Percentiles rank a stretch among this genome's conserved stretches.
phyloP scores from a whole-genome alignment of 495 filamentous ascomycete genomes.

The Penicillium manginii region DNA sequence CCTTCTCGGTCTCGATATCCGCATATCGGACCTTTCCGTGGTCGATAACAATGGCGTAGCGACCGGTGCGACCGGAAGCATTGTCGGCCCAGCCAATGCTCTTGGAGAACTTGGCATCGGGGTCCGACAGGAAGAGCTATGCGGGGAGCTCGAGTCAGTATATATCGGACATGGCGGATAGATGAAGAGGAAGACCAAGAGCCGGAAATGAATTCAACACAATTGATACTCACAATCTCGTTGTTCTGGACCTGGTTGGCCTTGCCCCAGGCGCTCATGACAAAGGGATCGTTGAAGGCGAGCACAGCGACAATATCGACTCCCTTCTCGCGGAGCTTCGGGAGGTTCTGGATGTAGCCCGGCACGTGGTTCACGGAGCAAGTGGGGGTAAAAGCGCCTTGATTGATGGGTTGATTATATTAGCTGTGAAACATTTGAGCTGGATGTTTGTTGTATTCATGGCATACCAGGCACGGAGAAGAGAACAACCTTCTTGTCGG shows the following conservation, averaged over 20 bases:
- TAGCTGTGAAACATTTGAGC: neutral
- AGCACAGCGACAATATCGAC: slow-evolving; percentile 83
- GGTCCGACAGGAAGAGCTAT: slow-evolving; percentile 83
- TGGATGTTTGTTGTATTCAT: too few relatives aligned
- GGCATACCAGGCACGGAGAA: slow-evolving; percentile 77
- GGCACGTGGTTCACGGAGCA: slow-evolving; percentile 86
- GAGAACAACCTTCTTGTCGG: slow-evolving; percentile 85
- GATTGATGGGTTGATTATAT: neutral
- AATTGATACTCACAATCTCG: slow-evolving; percentile 62
- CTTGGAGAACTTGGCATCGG: slow-evolving; percentile 73
- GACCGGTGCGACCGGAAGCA: slow-evolving; percentile 64
- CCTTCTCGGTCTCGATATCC: slow-evolving; percentile 71
- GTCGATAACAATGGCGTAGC: slow-evolving; percentile 87
- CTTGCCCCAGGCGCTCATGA: slow-evolving; percentile 96
- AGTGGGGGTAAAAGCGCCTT: slow-evolving; percentile 89
- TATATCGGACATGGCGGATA: neutral
- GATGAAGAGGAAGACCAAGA: too few relatives aligned
- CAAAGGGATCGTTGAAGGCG: slow-evolving; percentile 85
- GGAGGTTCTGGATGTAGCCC: slow-evolving; percentile 75
- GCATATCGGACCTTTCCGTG: slow-evolving; percentile 87
- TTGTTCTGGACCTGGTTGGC: slow-evolving; percentile 79
- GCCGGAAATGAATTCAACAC: too few relatives aligned
- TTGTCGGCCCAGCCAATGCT: slow-evolving; percentile 77
- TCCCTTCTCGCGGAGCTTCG: slow-evolving; percentile 76
- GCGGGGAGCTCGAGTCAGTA: neutral